A percentile compares a stretch with the other conserved stretches of the same genome.
Evolutionary conservation across 2,329 filamentous ascomycete genomes (phyloP).

Genomic region (Neophaeococcomyces mojaviensis): DNA sequence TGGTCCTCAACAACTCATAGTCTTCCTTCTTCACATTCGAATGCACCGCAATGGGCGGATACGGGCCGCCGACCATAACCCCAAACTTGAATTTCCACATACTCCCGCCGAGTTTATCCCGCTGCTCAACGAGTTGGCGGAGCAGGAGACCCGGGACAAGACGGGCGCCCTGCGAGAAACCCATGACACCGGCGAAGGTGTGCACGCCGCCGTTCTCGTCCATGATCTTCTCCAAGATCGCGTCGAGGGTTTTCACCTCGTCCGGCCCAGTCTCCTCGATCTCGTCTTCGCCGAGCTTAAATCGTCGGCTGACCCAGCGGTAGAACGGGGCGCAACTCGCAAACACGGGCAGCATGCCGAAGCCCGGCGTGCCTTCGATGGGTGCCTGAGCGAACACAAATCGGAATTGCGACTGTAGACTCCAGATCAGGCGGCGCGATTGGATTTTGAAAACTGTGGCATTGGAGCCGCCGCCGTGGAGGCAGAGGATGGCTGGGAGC

Average conservation of each 20-base stretch:
- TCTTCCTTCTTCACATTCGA: constrained; percentile 11
- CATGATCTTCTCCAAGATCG: constrained; percentile 14
- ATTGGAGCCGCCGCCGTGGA: constrained; percentile 36
- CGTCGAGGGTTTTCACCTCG: constrained; percentile 18
- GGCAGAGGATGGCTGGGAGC: constrained; percentile 30
- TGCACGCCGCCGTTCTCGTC: constrained; percentile 20
- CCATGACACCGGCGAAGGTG: constrained; percentile 28
- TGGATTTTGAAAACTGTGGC: constrained; percentile 31
- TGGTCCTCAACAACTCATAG: constrained; percentile 14
- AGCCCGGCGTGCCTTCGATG: constrained; percentile 25
- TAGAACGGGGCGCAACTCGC: constrained; percentile 29
- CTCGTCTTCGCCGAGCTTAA: constrained; percentile 15
- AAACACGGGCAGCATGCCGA: constrained; percentile 33
- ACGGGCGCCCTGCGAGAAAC: constrained; percentile 31
- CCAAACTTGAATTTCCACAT: constrained; percentile 20
- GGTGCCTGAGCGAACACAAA: constrained; percentile 32
- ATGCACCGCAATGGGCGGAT: constrained; percentile 20
- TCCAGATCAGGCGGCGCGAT: constrained; percentile 27
- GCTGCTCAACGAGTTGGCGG: constrained; percentile 21
- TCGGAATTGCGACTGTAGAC: constrained; percentile 28
- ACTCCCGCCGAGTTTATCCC: constrained; percentile 1
- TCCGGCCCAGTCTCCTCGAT: constrained; percentile 14
- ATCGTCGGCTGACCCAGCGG: constrained; percentile 27
- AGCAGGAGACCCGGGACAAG: constrained; percentile 23
- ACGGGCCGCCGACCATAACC: constrained; percentile 23